Evolutionary conservation across 306 rosid genomes (phyloP).

Genomic region (Datisca glomerata): DNA sequence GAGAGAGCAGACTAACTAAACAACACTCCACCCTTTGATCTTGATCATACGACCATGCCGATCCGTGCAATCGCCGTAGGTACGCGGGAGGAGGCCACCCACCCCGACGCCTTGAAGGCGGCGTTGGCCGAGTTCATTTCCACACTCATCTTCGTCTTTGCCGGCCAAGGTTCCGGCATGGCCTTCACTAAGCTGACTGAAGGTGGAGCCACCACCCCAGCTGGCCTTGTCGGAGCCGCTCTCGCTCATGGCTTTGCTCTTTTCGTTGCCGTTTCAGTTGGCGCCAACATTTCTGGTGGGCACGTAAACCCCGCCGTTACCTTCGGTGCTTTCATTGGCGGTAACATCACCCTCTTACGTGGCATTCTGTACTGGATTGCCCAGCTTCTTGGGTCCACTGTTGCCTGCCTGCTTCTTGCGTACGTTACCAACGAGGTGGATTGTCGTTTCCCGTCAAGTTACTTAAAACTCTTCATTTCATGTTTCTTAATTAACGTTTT

Average conservation of each 20-base stretch:
- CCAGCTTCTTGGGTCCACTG: constrained; percentile 65
- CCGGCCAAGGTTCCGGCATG: constrained; percentile 65
- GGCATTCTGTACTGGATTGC: constrained; percentile 64
- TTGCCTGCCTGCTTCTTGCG: constrained; percentile 45
- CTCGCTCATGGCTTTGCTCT: constrained; percentile 68
- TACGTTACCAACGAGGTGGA: constrained; percentile 37
- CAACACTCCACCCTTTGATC: not conserved
- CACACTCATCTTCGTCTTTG: constrained; percentile 76
- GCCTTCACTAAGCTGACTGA: constrained; percentile 66
- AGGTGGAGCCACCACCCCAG: constrained; percentile 36
- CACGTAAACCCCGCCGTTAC: constrained; percentile 93
- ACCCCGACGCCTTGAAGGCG: constrained; percentile 48
- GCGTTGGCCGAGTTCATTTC: constrained; percentile 73
- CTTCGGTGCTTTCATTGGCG: constrained; percentile 73
- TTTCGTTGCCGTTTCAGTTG: constrained; percentile 58
- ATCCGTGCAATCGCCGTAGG: constrained; percentile 61
- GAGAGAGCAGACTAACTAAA: no score
- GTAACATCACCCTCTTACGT: constrained; percentile 61
- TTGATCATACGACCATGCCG: constrained; percentile 32
- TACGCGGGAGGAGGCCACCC: constrained; percentile 32
- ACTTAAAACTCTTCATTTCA: not conserved
- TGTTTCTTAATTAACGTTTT: not conserved
- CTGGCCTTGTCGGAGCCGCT: constrained; percentile 53
- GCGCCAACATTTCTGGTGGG: constrained; percentile 76
- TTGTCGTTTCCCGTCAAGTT: not conserved